phyloP scores from a whole-genome alignment of 2,329 filamentous ascomycete genomes.

The Penicillium sclerotiorum region DNA sequence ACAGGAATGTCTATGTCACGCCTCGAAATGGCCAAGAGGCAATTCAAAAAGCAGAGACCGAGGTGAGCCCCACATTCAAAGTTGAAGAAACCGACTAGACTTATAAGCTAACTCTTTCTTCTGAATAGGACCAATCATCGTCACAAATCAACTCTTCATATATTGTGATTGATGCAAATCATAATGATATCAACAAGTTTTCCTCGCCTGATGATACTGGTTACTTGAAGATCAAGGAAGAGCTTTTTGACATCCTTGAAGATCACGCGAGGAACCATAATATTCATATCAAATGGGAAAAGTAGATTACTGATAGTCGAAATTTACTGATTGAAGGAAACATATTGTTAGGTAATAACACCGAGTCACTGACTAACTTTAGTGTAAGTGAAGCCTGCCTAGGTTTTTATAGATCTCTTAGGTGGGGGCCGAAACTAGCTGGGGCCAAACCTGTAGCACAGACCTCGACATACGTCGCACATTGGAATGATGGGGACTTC shows the following conservation, averaged over 20 bases:
- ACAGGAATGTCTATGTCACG: constrained; percentile 11
- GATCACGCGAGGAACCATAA: neutral
- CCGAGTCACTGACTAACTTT: too few relatives aligned
- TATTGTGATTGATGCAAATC: constrained; percentile 30
- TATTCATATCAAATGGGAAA: neutral
- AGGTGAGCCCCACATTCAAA: too few relatives aligned
- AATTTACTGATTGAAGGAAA: neutral
- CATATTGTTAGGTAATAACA: too few relatives aligned
- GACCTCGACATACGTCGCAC: too few relatives aligned
- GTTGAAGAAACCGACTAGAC: neutral
- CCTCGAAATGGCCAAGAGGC: neutral
- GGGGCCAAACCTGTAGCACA: too few relatives aligned
- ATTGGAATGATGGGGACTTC: too few relatives aligned
- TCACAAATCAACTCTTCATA: constrained; percentile 5
- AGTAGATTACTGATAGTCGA: neutral
- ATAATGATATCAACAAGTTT: constrained; percentile 32
- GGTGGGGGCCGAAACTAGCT: too few relatives aligned
- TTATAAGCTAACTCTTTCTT: neutral
- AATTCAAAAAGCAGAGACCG: neutral
- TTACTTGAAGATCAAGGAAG: constrained; percentile 14
- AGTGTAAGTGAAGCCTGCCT: too few relatives aligned
- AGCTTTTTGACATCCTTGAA: constrained; percentile 3
- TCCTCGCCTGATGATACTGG: constrained; percentile 4
- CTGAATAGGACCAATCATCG: neutral
- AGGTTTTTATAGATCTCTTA: too few relatives aligned